phyloP scores from a whole-genome alignment of 2,329 filamentous ascomycete species.

The Cladosporium phlei region DNA sequence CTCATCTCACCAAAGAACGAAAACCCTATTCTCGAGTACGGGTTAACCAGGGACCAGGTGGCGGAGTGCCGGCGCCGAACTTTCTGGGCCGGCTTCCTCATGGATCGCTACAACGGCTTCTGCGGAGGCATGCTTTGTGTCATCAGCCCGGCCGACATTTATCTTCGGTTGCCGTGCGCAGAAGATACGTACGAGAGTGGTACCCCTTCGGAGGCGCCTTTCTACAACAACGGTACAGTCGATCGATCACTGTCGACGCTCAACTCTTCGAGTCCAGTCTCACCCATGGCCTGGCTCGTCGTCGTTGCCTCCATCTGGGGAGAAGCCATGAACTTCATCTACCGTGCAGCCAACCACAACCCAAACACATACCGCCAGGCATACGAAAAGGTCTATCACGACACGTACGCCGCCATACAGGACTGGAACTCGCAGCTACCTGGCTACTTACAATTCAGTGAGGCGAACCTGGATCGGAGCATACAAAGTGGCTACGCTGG shows the following conservation, averaged over 20 bases:
- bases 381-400: conserved; percentile 50
- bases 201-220: conserved; percentile 52
- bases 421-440: conserved; percentile 59
- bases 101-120: conserved; percentile 63
- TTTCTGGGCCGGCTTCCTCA: conserved; percentile 66
- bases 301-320: conserved; percentile 63
- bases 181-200: conserved; percentile 59
- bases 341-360: conserved; percentile 47
- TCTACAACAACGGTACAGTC: conserved; percentile 54
- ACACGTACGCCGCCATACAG: conserved; percentile 49
- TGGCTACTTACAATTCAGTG: conserved; percentile 49
- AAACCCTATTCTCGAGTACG: conserved; percentile 18
- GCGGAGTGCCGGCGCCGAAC: conserved; percentile 65
- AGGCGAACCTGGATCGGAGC: conserved; percentile 54
- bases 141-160: conserved; percentile 61
- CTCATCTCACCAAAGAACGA: conserved; percentile 5
- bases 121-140: conserved; percentile 48
- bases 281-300: conserved; percentile 57
- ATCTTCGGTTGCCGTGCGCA: conserved; percentile 61
- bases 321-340: conserved; percentile 57
- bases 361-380: conserved; percentile 39
- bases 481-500: conserved; percentile 52
- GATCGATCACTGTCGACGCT: conserved; percentile 29
- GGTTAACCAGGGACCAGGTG: conserved; percentile 37
- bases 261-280: conserved; percentile 38